Base-by-base conservation (phyloP, 1,284 basidiomycete genomes). In the Trichosporon sp. region DNA sequence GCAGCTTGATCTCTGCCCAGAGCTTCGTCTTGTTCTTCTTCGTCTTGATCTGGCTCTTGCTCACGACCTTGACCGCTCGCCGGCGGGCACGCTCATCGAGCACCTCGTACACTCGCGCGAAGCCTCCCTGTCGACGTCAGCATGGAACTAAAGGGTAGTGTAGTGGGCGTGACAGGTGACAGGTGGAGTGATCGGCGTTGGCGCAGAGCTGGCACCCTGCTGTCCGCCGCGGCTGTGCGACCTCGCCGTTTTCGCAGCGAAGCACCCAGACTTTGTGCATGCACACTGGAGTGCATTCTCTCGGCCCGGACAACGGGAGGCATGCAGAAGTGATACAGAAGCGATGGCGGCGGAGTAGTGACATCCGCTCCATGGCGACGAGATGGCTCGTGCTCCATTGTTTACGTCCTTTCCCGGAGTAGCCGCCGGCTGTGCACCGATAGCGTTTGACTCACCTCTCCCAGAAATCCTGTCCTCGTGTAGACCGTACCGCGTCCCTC, bases 1-100 rank as follows among this genome's bases (percentile, higher is more conserved):
- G 95, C 62, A 99, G 94, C 84, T 96, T 97, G 79, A 99, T 98
- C 85, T 99, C 95, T 66, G 95, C 95, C 74, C 95, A 97, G 65
- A 98, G 86, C 94, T 94, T 94, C 19, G 92, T 95, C 80, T 92
- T 93, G 61, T 91, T 91, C 78, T 93, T 94, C 83, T 91, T 93
- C 19, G 90, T 90, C 81, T 89, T 89, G 70, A 95, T 85, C 27
- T 89, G 90, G 16, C 84, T 82, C 81, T 92, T 92, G 31, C 88
- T 89, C 65, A 96, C 87, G 56, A 94, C 91, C 81, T 92, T 93
- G 78, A 91, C 89, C n/a, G 94, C 92, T 57, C 88, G 82, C 40
- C 89, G 83, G 19, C 80, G 78, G 14, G 87, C 87, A 44, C 82
- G 81, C 8, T 80, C 73, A 73, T 95, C 89, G 75, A 88, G 86